Base-by-base conservation (phyloP, 1,139 yeast genomes). In the Pichia sp. region DNA sequence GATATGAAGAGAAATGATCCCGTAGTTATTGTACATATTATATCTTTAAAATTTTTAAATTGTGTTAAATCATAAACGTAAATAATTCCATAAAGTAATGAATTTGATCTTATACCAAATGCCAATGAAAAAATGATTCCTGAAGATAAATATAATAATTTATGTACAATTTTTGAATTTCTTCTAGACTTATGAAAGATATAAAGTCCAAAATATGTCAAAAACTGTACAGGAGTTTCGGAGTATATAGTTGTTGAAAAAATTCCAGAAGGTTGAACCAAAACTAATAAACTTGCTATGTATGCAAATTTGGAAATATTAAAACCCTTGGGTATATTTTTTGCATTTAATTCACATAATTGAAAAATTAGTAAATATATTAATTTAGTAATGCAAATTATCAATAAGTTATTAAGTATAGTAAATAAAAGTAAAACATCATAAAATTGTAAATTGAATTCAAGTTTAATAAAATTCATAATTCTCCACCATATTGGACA, bases 201-300 rank as follows among this genome's bases (percentile, higher is more conserved):
- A 38, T 67, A 72, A 38, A 89, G 59, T 0, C 85, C 90, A 0
- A 65, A n/a, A 45, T 84, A 77, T 31, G 85, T 69, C 37, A 82
- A 60, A n/a, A 82, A 65, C 31, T 87, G 82, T 43, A 89, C 81
- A 22, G 77, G 57, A 34, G 89, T 77, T 63, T 92, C 98, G 0
- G 94, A 73, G 63, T 90, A 92, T 2, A 87, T 80, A 0, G 81
- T 75, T 0, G 84, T 71, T 42, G 87, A 68, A 56, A 89, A 92
- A 4, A 87, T 73, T 0, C 96, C 96, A 1, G 89, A 92, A 3
- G 96, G 92, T 20, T 86, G 78, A 16, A 83, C 50, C 1, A 81
- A 63, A 55, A 74, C 82, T 22, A 82, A 58, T 4, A 76, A 50
- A 4, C 83, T 67, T 6, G 74, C 45, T 51, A 62, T 55, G 49